Evolutionary conservation across 352 stramenopile species (phyloP).

Genomic region (Blastocystis sp.): DNA sequence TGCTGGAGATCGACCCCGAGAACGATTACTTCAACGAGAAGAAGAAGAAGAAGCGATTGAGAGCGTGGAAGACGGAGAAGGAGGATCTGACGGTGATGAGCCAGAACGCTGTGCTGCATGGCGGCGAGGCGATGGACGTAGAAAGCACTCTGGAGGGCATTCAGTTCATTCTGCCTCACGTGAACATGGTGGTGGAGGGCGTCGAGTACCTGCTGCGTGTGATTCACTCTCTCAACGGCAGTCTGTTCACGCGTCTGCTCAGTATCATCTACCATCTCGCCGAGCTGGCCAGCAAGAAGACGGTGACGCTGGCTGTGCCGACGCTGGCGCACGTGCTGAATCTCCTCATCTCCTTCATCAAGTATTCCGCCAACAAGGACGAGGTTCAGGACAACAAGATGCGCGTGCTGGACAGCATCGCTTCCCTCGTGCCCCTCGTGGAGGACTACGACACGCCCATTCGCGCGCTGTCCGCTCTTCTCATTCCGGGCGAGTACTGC

Average conservation of each 20-base stretch:
- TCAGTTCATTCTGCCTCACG: constrained; percentile 34
- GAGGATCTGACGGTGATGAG: constrained; percentile 26
- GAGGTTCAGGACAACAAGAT: constrained; percentile 12
- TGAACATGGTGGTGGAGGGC: constrained; percentile 18
- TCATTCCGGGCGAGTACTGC: constrained; percentile 33
- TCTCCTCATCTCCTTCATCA: constrained; percentile 52
- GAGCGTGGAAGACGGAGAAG: not conserved
- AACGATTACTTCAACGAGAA: constrained; percentile 59
- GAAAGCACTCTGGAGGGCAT: not conserved
- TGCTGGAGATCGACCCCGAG: constrained; percentile 43
- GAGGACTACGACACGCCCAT: not conserved
- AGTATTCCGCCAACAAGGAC: constrained; percentile 11
- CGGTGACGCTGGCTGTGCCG: not conserved
- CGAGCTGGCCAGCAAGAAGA: not conserved
- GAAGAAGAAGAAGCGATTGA: not conserved
- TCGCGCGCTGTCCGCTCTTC: not conserved
- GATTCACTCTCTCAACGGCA: not conserved
- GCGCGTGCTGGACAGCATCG: constrained; percentile 7
- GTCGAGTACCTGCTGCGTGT: constrained; percentile 31
- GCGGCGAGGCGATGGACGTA: not conserved
- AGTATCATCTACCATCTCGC: constrained; percentile 44
- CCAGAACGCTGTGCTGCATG: constrained; percentile 5
- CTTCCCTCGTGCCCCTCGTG: constrained; percentile 36
- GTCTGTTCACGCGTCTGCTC: constrained; percentile 49
- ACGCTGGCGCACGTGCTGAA: not conserved